Conservation (phyloP, 176 grass and related monocot species). For the Aegilops umbellulata region DNA sequence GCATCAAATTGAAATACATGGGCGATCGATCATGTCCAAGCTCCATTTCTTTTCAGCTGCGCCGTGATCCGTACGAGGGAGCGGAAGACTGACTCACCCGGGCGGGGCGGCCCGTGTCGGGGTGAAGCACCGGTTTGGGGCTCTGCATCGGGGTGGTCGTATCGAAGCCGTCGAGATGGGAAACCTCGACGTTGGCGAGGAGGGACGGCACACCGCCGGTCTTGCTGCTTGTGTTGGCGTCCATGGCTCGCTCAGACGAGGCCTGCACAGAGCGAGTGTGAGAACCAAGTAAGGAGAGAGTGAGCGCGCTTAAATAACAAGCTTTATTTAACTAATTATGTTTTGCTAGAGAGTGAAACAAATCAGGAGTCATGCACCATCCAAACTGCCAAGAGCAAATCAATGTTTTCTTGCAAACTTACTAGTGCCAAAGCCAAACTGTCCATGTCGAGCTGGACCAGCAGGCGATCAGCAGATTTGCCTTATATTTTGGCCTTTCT, state of each 20-base stretch:
- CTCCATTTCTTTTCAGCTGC: not conserved
- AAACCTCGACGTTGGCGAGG: conserved; percentile 35
- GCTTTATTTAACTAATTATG: too few relatives aligned
- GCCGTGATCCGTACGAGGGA: not conserved
- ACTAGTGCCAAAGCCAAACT: not conserved
- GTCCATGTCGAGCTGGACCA: not conserved
- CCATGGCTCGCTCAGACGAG: conserved; percentile 11
- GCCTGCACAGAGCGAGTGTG: not conserved
- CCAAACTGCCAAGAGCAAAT: not conserved
- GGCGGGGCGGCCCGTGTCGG: not conserved
- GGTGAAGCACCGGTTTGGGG: not conserved
- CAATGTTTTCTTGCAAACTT: not conserved
- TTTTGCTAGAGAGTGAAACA: not conserved
- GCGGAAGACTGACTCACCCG: not conserved
- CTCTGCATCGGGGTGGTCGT: not conserved
- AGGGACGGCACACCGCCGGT: conserved; percentile 33
- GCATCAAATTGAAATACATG: not conserved
- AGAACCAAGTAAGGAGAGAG: not conserved
- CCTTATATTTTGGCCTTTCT: too few relatives aligned
- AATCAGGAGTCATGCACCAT: not conserved
- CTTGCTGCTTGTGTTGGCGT: not conserved
- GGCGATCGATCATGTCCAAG: not conserved
- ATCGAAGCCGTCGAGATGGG: conserved; percentile 38
- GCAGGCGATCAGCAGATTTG: not conserved
- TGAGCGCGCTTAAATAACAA: not conserved